Evolutionary conservation across 306 rosid genomes (phyloP), one percentile per base, ranked within the genome.

Genomic region (Pterocarpus macrocarpus): DNA sequence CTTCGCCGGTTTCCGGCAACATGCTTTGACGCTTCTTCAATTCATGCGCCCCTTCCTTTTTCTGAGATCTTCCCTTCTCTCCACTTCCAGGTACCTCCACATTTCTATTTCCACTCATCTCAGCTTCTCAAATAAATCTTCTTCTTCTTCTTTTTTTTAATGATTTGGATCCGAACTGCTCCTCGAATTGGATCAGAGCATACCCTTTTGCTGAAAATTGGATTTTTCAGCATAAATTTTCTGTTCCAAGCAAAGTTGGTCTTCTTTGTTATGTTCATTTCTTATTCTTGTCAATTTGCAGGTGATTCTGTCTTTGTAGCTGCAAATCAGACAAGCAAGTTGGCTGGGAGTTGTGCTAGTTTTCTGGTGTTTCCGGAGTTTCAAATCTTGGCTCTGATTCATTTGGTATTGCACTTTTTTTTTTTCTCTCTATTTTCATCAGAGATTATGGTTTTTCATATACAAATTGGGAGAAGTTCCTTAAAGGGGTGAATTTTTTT

Each of bases 61-160:
- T 39, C 66, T 83, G 83, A 90, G 92, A 89, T 90, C 97, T 66
- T 43, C 41, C 66, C 43, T 71, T 80, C 81, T 36, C 71, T 77
- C 2, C 67, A 78, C 80, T 79, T 65, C 33, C 73, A 82, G 93
- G 97, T 89, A 85, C 64, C 73, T 47, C 34, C 67, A 4, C 86
- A 70, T 85, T 83, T 16, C 9, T 53, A 14, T 39, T 73, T 64
- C 34, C 67, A 1, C 62, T 72, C 45, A 5, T 50, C 33, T 15
- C 67, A 13, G 0, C 61, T 80, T 83, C 45, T 41, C 12, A 41
- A 44, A 57, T 83, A 41, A 32, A n/a, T 41, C 43, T n/a, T 33
- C 52, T 11, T n/a, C 17, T 64, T 7, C 15, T 44, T 8, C 28
- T 28, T 1, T 47, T 1, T 10, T 12, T 10, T 38, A 4, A 45